Base-by-base conservation (phyloP, 1,139 yeast genomes). In the Candida sanyaensis region DNA sequence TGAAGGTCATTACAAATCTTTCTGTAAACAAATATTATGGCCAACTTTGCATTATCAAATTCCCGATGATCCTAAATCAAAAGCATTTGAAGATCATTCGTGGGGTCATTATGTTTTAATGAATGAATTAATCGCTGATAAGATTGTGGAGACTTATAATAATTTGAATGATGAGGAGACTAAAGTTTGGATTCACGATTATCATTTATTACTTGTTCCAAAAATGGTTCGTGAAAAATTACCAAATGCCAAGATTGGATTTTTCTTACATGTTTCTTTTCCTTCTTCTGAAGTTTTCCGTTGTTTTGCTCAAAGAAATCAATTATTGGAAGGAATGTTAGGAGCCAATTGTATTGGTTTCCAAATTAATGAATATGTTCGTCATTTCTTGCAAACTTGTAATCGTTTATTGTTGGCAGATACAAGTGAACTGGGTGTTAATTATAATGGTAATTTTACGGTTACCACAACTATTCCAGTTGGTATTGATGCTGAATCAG, bases 201-300 rank as follows among this genome's bases (percentile, higher is more conserved):
- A 93, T 63, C 98, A 93, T 68, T 73, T 93, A 53, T 75, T 93
- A 68, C 73, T 93, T 37, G 92, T 91, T 1, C 98, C 98, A 0
- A 78, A 78, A 50, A 86, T 93, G 95, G 77, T 93, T 6, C 78
- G 97, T 55, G 77, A 83, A 49, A 70, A 77, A 54, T 67, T 91
- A 24, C 97, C 97, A 11, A 66, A 81, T 51, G 98, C 96, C 4
- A 84, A 88, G 56, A 91, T 95, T 57, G 98, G 97, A 0, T 86
- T 93, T 57, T 93, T 90, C 66, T 72, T 93, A 49, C 99, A 95
- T 61, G 91, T 93, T 23, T 88, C 98, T 1, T 93, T 93, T 72
- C 99, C 99, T 6, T 88, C 97, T 2, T 85, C 95, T 42, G 99
- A 93, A 66, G 96, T 93, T 4, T 95, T 93, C 69, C 78, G 98